Base-by-base conservation (phyloP, 2,329 filamentous ascomycete species). In the Parastagonospora nodorum region DNA sequence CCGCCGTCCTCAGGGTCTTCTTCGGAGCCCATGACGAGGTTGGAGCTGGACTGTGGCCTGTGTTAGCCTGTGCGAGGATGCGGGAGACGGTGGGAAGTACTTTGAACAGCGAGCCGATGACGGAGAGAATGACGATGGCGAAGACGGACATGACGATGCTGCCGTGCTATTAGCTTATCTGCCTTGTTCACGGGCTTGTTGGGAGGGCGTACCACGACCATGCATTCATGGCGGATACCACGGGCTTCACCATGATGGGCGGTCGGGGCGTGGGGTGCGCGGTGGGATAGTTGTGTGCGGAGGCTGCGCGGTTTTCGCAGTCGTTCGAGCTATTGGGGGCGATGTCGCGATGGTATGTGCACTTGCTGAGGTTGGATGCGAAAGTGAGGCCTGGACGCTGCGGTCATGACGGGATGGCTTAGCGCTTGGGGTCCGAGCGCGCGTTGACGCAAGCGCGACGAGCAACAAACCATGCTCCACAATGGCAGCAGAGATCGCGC, bases 141-240 rank as follows among this genome's bases (percentile, higher is more conserved):
- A 87, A 87, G 56, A 82, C 67, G 47, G 84, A 87, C 60, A 88
- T 81, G 69, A 87, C 79, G 57, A 86, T 88, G 82, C 93, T 97
- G 24, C 24, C 61, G 32, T 24, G 12, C 46, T 53, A 49, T 67
- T 55, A 71, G 61, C 54, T 15, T 30, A 9, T 33, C 10, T 12
- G 4, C 15, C 14, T 14, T n/a, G 15, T 14, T 15, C n/a, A 5
- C 5, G 14, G 6, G 30, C 11, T 24, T 8, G 14, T 6, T 4
- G 4, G 24, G 7, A 6, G 8, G 32, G 33, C 85, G 71, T 81
- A 97, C 92, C 92, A 96, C 80, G 87, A 90, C 92, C 92, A 97
- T 70, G 92, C 93, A 79, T 96, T 92, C 79, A 92, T 84, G 62
- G 91, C 88, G 72, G 90, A 89, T 66, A 97, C 90, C 72, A 97